Base-by-base conservation (phyloP, 371 early-diverging fungal species). In the Spraguea lophii region DNA sequence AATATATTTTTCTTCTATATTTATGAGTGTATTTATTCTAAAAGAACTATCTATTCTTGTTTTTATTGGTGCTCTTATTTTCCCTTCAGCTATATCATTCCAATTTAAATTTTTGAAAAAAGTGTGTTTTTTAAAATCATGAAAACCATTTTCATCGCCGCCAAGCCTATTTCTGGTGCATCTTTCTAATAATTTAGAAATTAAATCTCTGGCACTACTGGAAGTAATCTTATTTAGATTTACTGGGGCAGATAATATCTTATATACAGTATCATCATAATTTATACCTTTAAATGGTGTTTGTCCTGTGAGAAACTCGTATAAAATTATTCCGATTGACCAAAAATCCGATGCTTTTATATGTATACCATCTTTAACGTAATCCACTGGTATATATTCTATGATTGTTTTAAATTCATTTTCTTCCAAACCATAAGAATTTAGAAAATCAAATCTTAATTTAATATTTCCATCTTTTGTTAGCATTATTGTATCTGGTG, bases 401-500 rank as follows among this genome's bases (percentile, higher is more conserved):
- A 69, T 37, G 59, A 61, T 39, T 67, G 53, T 16, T 57, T 65
- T 42, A 50, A 64, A 15, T 59, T 59, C 1, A 51, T 46, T 24
- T 57, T 39, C 12, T 54, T 46, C 13, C 0, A 58, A 15, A 2
- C 23, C 47, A 12, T 38, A 17, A 64, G 53, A 57, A 66, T 66
- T 27, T 68, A 70, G 56, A 72, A 68, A 49, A 66, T 69, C 23
- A 60, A 41, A 57, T 35, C 43, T 47, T 27, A 65, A 37, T 34
- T 65, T 65, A 9, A 65, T 58, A 37, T 65, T 61, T 12, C 66
- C 66, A 24, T 43, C 48, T 9, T 42, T 42, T 16, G 34, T 38
- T 47, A 65, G 13, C 43, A 54, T 52, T 25, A 65, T 57, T 45
- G 44, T 58, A 34, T 90, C 88, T 13, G 91, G 91, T 63, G 88